Conservation (phyloP, 225 moss, liverwort and hornwort species). For the Climacium dendroides region DNA sequence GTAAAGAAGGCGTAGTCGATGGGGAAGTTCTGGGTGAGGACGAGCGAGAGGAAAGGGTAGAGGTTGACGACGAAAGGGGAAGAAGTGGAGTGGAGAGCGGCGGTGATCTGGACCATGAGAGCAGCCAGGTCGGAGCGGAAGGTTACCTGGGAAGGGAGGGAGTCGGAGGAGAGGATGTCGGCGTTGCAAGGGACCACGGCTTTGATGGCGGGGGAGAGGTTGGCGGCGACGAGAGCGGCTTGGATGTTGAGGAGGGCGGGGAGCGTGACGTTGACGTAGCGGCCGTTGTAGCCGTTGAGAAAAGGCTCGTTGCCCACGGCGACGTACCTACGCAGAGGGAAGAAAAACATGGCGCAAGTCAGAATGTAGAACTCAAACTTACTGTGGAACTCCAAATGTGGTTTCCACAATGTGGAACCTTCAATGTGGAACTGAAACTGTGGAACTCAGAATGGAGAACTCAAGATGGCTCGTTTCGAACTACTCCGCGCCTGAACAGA, state of each 20-base stretch:
- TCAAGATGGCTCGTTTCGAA: too few relatives aligned
- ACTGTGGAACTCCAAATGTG: background rate
- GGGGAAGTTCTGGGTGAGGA: constrained; percentile 40
- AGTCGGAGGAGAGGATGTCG: constrained; percentile 26
- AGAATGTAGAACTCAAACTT: background rate
- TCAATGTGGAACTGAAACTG: background rate
- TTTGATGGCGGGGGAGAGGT: constrained; percentile 7
- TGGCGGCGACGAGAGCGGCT: constrained; percentile 31
- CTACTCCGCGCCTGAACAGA: too few relatives aligned
- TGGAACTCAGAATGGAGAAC: too few relatives aligned
- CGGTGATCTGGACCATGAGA: constrained; percentile 28
- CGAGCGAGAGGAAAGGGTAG: constrained; percentile 72
- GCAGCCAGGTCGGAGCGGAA: constrained; percentile 47
- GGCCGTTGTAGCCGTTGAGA: constrained; percentile 50
- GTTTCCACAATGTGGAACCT: too few relatives aligned
- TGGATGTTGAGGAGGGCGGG: constrained; percentile 65
- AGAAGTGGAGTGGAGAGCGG: constrained; percentile 16
- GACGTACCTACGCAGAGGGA: constrained; percentile 14
- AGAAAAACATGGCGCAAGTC: background rate
- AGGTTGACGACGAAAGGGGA: constrained; percentile 66
- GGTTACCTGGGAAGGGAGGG: constrained; percentile 20
- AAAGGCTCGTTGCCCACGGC: constrained; percentile 88
- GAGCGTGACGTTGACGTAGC: constrained; percentile 4
- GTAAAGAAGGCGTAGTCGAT: constrained; percentile 59
- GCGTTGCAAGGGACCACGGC: constrained; percentile 81